These are phyloP conservation scores for Phaeosphaeria sp. DNA, from an alignment of 2,329 filamentous ascomycete species.

Conservation along the genomic window DNA sequence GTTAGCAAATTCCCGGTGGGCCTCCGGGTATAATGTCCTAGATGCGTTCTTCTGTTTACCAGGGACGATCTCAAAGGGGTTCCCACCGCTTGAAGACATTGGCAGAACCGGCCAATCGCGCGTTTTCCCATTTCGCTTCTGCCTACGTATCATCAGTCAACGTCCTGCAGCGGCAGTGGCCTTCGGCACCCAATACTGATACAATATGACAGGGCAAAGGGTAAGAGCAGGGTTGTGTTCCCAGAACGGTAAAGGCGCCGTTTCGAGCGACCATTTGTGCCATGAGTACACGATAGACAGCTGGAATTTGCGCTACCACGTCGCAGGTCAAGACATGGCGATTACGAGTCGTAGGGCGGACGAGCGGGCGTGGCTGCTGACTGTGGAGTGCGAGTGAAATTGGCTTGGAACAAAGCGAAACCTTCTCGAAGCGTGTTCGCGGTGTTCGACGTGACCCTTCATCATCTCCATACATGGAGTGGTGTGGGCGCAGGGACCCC, in stretches of 20 bases:
- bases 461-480: constrained; percentile 24
- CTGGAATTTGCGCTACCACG: neutral
- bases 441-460: constrained; percentile 16
- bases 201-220: constrained; percentile 32
- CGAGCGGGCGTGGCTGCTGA: constrained; percentile 5
- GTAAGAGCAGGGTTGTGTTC: constrained; percentile 8
- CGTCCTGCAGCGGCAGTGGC: constrained; percentile 29
- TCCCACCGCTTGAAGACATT: constrained; percentile 1
- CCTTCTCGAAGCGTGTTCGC: constrained; percentile 40
- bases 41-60: neutral
- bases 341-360: constrained; percentile 8
- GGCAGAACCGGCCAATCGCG: constrained; percentile 6
- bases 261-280: neutral
- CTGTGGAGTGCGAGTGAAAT: constrained; percentile 8
- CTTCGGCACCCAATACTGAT: constrained; percentile 10
- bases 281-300: neutral
- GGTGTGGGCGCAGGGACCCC: constrained; percentile 29
- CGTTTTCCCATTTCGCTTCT: constrained; percentile 8
- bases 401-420: constrained; percentile 32
- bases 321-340: constrained; percentile 4
- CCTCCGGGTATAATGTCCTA: neutral
- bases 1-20: neutral
- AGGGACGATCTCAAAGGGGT: neutral
- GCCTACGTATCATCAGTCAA: constrained; percentile 9
- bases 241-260: neutral